These are phyloP conservation scores for Paraphoma chrysanthemicola DNA, from an alignment of 2,329 filamentous ascomycete genomes.

Conservation along the genomic window DNA sequence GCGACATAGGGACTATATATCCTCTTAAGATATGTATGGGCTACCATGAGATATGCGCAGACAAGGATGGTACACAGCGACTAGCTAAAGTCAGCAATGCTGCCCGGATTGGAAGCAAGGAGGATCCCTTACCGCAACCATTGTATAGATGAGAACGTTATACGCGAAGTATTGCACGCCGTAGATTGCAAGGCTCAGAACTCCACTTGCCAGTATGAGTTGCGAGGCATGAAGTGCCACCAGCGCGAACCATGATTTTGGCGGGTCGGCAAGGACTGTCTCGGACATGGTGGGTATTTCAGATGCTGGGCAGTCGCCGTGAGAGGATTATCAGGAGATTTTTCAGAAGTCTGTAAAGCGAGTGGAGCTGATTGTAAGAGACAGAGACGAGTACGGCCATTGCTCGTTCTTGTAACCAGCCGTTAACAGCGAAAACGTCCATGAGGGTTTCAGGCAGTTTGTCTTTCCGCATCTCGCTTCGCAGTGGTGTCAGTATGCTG, in stretches of 20 bases:
- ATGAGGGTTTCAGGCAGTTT: slow-evolving; percentile 6
- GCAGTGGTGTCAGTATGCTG: not conserved
- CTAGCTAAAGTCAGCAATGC: not conserved
- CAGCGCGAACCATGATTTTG: slow-evolving; percentile 1
- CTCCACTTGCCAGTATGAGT: slow-evolving; percentile 52
- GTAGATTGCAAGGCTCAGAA: slow-evolving; percentile 59
- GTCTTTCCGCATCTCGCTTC: not conserved
- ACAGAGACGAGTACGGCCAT: slow-evolving; percentile 7
- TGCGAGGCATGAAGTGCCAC: slow-evolving; percentile 29
- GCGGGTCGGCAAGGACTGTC: slow-evolving; percentile 1
- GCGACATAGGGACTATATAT: not conserved
- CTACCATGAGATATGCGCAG: slow-evolving; percentile 54
- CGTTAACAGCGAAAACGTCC: not conserved
- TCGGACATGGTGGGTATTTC: slow-evolving; percentile 2
- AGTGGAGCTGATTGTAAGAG: slow-evolving; percentile 1
- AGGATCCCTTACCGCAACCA: slow-evolving; percentile 18
- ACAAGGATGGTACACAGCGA: slow-evolving; percentile 43
- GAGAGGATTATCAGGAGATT: not conserved
- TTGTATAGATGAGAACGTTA: slow-evolving; percentile 46
- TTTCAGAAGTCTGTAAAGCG: not conserved
- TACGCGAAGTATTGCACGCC: slow-evolving; percentile 50
- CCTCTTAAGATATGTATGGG: not conserved
- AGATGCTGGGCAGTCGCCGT: not conserved
- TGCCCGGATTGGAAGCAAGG: slow-evolving; percentile 11
- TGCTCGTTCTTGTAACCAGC: slow-evolving; percentile 1